Percentiles rank a stretch among this genome's conserved stretches.
phyloP scores from a whole-genome alignment of 2,329 filamentous ascomycete genomes.

The Neophaeococcomyces aloes region DNA sequence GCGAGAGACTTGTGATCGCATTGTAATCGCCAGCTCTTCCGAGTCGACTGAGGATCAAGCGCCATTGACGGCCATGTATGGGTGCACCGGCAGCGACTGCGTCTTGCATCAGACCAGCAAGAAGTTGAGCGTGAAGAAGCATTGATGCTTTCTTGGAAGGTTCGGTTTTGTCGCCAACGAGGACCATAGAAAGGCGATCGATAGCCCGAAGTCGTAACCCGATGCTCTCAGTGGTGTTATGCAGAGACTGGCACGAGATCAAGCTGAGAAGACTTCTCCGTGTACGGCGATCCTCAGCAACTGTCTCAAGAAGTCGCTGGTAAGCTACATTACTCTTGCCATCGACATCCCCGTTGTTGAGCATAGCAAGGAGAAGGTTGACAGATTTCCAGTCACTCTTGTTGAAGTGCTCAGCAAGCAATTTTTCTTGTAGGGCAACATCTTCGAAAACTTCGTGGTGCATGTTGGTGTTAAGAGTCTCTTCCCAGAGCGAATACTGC shows the following conservation, averaged over 20 bases:
- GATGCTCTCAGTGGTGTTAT: background rate
- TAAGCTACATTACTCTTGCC: background rate
- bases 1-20: conserved; percentile 11
- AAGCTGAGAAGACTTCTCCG: conserved; percentile 28
- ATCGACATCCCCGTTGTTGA: conserved; percentile 29
- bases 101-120: conserved; percentile 39
- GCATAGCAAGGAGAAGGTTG: conserved; percentile 45
- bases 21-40: conserved; percentile 27
- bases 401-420: conserved; percentile 45
- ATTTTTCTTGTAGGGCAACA: conserved; percentile 40
- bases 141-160: background rate
- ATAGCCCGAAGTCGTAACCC: background rate
- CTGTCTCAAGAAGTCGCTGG: conserved; percentile 10
- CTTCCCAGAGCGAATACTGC: conserved; percentile 43
- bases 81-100: conserved; percentile 36
- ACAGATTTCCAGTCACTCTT: conserved; percentile 42
- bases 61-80: conserved; percentile 41
- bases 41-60: conserved; percentile 48
- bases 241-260: background rate
- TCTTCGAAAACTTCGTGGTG: conserved; percentile 56
- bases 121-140: conserved; percentile 25
- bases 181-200: background rate
- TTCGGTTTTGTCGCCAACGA: background rate
- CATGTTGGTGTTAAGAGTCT: conserved; percentile 49
- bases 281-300: conserved; percentile 24